Conservation (phyloP, 169 alveolate genomes). For the Plasmodium vinckei region DNA sequence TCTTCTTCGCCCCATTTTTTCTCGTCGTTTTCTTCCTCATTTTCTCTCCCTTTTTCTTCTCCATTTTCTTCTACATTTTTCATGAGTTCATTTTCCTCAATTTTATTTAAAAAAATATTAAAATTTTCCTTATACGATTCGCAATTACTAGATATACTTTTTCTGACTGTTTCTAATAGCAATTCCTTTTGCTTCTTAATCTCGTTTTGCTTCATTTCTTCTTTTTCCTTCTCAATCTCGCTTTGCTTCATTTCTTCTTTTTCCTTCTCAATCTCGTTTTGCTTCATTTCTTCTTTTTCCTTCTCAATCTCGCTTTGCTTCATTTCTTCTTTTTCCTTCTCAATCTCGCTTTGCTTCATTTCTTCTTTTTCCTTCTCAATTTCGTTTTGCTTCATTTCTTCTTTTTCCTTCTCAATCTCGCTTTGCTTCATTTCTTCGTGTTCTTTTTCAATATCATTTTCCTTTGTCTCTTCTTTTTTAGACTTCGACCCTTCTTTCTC, state of each 20-base stretch:
- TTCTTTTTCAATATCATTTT: background rate
- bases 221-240: background rate
- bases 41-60: background rate
- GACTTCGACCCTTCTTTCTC: no score
- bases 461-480: no score
- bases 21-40: background rate
- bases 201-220: background rate
- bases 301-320: background rate
- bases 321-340: background rate
- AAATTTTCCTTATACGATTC: slow-evolving; percentile 22
- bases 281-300: background rate
- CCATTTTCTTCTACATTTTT: slow-evolving; percentile 1
- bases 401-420: background rate
- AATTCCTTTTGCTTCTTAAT: background rate
- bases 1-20: background rate
- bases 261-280: background rate
- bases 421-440: slow-evolving; percentile 9
- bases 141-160: slow-evolving; percentile 5
- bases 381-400: background rate
- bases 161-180: background rate
- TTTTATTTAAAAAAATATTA: slow-evolving; percentile 20
- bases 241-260: background rate
- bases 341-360: slow-evolving; percentile 7
- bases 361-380: no score
- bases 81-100: background rate